Evolutionary conservation across 352 stramenopile genomes (phyloP).

Genomic region (Globisporangium middletonii): DNA sequence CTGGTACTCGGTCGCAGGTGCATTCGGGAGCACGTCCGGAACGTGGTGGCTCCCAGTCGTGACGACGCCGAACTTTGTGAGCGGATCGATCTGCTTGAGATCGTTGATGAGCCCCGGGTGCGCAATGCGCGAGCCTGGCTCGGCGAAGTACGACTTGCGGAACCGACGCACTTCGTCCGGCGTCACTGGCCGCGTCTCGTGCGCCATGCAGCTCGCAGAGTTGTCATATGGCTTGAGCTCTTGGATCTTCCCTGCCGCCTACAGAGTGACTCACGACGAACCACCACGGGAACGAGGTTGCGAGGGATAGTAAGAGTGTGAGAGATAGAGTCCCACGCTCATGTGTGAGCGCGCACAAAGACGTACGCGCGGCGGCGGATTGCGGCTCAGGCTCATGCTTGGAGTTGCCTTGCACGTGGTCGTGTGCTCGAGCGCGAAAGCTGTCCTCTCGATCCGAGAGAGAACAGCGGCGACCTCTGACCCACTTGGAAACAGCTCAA

Average conservation of each 20-base stretch:
- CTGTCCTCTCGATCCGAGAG: too few relatives aligned
- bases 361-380: constrained; percentile 24
- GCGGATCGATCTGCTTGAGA: constrained; percentile 52
- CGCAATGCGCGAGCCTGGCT: constrained; percentile 63
- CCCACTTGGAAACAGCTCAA: too few relatives aligned
- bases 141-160: constrained; percentile 82
- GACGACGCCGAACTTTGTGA: constrained; percentile 58
- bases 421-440: too few relatives aligned
- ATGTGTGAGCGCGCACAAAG: neutral
- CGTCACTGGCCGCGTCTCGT: constrained; percentile 53
- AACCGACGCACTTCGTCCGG: constrained; percentile 69
- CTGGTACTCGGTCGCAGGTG: constrained; percentile 47
- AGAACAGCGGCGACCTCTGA: too few relatives aligned
- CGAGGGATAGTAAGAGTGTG: neutral
- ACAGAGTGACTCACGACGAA: neutral
- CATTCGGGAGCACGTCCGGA: constrained; percentile 42
- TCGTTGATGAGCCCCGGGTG: constrained; percentile 79
- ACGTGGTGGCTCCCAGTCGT: constrained; percentile 72
- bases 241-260: constrained; percentile 41
- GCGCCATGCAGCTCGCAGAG: constrained; percentile 45
- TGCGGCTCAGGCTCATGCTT: constrained; percentile 12
- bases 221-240: constrained; percentile 32
- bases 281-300: neutral
- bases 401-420: too few relatives aligned
- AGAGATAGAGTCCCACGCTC: neutral